Conservation (phyloP, 495 filamentous ascomycete species). For the Penicillium turbatum region DNA sequence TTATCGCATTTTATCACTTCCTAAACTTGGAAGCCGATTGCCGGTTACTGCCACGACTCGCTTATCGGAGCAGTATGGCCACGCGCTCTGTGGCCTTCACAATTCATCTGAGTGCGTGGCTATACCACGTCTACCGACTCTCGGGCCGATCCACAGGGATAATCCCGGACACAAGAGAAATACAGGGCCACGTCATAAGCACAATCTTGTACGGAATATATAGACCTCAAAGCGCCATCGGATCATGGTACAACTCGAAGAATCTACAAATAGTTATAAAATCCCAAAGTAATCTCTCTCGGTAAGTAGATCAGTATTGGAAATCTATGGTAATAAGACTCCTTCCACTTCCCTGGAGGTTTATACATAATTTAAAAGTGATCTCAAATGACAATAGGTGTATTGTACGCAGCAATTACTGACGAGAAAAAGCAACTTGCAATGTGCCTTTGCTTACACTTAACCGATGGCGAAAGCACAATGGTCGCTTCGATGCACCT, state of each 20-base stretch:
- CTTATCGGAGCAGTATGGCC: background rate
- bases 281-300: too few relatives aligned
- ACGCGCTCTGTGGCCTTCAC: background rate
- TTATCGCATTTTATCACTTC: background rate
- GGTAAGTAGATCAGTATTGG: too few relatives aligned
- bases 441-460: too few relatives aligned
- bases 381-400: too few relatives aligned
- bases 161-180: background rate
- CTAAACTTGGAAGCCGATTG: background rate
- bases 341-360: too few relatives aligned
- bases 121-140: background rate
- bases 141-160: conserved; percentile 1
- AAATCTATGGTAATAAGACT: too few relatives aligned
- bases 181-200: background rate
- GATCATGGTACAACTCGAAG: too few relatives aligned
- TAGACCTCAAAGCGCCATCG: background rate
- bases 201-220: background rate
- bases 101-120: background rate
- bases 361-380: too few relatives aligned
- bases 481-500: background rate
- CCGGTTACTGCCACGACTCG: background rate
- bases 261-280: too few relatives aligned
- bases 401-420: too few relatives aligned
- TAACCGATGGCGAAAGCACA: too few relatives aligned
- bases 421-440: too few relatives aligned